A percentile compares a stretch with the other conserved stretches of the same genome.
Evolutionary conservation across 2,329 filamentous ascomycete species (phyloP).

Genomic region (Exophiala viscosa): DNA sequence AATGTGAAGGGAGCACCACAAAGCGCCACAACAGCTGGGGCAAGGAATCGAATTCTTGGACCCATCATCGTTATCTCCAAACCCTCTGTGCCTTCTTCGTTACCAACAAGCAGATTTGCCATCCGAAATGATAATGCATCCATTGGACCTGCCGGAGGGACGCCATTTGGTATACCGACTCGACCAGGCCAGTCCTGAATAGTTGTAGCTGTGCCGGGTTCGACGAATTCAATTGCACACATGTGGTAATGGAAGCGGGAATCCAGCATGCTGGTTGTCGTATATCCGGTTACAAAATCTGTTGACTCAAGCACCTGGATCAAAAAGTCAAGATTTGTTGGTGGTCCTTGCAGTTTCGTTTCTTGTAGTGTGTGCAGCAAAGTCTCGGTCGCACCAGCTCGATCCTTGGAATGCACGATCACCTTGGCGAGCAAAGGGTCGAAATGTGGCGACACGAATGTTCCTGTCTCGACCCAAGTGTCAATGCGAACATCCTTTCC

Average conservation of each 20-base stretch:
- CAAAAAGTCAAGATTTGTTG: constrained; percentile 57
- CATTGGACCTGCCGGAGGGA: constrained; percentile 60
- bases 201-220: constrained; percentile 54
- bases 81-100: constrained; percentile 47
- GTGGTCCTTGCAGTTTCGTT: constrained; percentile 50
- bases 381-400: constrained; percentile 41
- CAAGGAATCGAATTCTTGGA: constrained; percentile 54
- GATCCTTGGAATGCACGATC: constrained; percentile 49
- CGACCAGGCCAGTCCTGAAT: constrained; percentile 58
- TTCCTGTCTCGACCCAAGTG: constrained; percentile 59
- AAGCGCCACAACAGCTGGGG: constrained; percentile 52
- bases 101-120: constrained; percentile 59
- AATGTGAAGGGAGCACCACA: constrained; percentile 54
- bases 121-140: constrained; percentile 55
- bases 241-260: constrained; percentile 47
- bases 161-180: constrained; percentile 53
- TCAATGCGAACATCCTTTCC: constrained; percentile 53
- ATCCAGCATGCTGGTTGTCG: constrained; percentile 55
- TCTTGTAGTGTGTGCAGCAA: constrained; percentile 43
- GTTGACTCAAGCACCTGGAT: constrained; percentile 45
- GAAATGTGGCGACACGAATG: constrained; percentile 55
- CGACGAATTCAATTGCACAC: constrained; percentile 53
- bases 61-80: constrained; percentile 59
- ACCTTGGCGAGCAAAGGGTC: constrained; percentile 58
- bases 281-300: constrained; percentile 48